Evolutionary conservation across 83 land plant genomes (phyloP).

Genomic region (Diphasiastrum complanatum): DNA sequence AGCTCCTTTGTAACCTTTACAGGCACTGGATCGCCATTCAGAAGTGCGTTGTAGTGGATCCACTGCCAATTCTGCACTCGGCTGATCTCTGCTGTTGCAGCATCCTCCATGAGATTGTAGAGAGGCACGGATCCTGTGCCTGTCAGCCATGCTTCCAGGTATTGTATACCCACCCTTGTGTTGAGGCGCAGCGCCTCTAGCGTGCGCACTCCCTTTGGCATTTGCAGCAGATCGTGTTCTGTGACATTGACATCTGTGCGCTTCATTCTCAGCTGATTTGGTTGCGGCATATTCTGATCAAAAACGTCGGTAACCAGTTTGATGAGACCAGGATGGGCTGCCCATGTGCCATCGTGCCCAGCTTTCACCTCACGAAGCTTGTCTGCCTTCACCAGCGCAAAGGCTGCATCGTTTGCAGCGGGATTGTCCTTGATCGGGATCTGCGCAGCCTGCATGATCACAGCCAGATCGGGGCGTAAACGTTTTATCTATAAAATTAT

Average conservation of each 20-base stretch:
- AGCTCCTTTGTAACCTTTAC: slow-evolving; percentile 37
- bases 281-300: slow-evolving; percentile 47
- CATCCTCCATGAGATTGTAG: slow-evolving; percentile 95
- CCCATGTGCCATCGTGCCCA: slow-evolving; percentile 98
- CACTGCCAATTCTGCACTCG: slow-evolving; percentile 96
- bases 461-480: not conserved
- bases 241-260: slow-evolving; percentile 56
- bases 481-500: too few relatives aligned
- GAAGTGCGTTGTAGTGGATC: slow-evolving; percentile 40
- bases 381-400: slow-evolving; percentile 63
- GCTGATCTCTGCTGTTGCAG: slow-evolving; percentile 92
- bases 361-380: slow-evolving; percentile 80
- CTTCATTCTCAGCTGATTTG: slow-evolving; percentile 57
- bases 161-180: slow-evolving; percentile 79
- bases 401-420: slow-evolving; percentile 65
- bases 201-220: slow-evolving; percentile 54
- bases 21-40: slow-evolving; percentile 29
- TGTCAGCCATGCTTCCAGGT: slow-evolving; percentile 82
- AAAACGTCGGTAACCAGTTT: slow-evolving; percentile 59
- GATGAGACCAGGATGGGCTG: slow-evolving; percentile 92
- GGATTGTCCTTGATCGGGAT: slow-evolving; percentile 81
- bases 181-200: slow-evolving; percentile 78
- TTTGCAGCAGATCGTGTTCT: slow-evolving; percentile 61
- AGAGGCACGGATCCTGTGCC: slow-evolving; percentile 88
- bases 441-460: slow-evolving; percentile 69